phyloP scores from a whole-genome alignment of 1,284 basidiomycete species.

The Moesziomyces antarcticus region DNA sequence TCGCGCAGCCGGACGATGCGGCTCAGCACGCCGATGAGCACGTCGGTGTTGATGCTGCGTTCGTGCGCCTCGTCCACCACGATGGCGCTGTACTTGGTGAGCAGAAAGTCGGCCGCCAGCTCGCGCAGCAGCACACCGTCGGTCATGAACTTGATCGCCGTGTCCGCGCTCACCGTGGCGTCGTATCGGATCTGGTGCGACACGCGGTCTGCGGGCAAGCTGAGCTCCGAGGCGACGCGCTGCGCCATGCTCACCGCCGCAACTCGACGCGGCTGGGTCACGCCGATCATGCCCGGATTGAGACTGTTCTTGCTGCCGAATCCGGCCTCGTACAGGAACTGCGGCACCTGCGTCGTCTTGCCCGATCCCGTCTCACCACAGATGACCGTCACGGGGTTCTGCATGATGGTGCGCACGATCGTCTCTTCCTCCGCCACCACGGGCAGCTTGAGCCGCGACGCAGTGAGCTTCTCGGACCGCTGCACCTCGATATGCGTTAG shows the following conservation, averaged over 20 bases:
- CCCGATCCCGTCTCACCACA: constrained; percentile 93
- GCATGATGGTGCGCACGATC: constrained; percentile 89
- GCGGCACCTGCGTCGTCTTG: constrained; percentile 98
- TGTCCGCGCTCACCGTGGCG: constrained; percentile 86
- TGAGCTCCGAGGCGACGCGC: constrained; percentile 89
- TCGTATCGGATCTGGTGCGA: constrained; percentile 99
- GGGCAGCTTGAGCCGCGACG: constrained; percentile 82
- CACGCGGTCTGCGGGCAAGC: constrained; percentile 80
- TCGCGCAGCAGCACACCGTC: constrained; percentile 96
- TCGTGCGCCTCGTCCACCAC: constrained; percentile 99
- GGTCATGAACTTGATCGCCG: constrained; percentile 99
- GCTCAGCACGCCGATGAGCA: constrained; percentile 93
- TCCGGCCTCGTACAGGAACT: constrained; percentile 92
- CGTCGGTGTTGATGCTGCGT: constrained; percentile 96
- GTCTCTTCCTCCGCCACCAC: constrained; percentile 93
- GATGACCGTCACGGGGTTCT: constrained; percentile 81
- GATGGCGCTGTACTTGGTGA: constrained; percentile 85
- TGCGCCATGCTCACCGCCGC: constrained; percentile 95
- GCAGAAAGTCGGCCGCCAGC: constrained; percentile 87
- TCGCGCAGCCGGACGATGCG: constrained; percentile 86
- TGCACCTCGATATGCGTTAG: constrained; percentile 75
- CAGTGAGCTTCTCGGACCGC: constrained; percentile 80
- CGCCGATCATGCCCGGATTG: constrained; percentile 96
- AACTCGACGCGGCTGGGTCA: constrained; percentile 96
- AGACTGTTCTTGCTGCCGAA: constrained; percentile 86